These are phyloP conservation scores for Peterozyma toletana DNA, from an alignment of 805 yeast species.

Conservation along the genomic window DNA sequence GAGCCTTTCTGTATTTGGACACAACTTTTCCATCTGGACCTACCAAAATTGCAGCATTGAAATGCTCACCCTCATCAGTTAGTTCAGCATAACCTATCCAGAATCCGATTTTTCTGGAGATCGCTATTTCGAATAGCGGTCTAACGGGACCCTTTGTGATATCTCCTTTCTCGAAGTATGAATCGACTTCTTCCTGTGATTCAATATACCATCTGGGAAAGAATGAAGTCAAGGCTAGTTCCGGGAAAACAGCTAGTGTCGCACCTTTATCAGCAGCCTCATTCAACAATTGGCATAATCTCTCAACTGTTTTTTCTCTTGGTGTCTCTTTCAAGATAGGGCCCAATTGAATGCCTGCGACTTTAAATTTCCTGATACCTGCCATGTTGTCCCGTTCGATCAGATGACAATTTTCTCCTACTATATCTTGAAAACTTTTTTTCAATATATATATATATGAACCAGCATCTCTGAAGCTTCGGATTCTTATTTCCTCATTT, in stretches of 20 bases:
- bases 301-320: conserved; percentile 20
- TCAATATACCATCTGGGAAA: conserved; percentile 29
- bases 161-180: conserved; percentile 28
- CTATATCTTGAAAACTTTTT: too few species aligned
- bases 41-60: conserved; percentile 22
- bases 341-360: conserved; percentile 27
- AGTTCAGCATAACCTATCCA: conserved; percentile 27
- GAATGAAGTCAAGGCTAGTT: conserved; percentile 27
- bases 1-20: conserved; percentile 27
- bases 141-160: conserved; percentile 19
- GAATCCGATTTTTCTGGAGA: conserved; percentile 18
- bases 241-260: conserved; percentile 27
- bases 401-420: too few species aligned
- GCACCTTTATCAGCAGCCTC: conserved; percentile 25
- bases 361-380: conserved; percentile 9
- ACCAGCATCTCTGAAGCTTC: too few species aligned
- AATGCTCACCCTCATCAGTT: conserved; percentile 29
- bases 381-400: too few species aligned
- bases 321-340: conserved; percentile 24
- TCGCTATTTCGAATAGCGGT: conserved; percentile 28
- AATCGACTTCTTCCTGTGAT: conserved; percentile 25
- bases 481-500: too few species aligned
- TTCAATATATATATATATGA: too few species aligned
- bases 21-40: conserved; percentile 22
- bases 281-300: conserved; percentile 21